These are phyloP conservation scores for Ganoderma resinaceum DNA, from an alignment of 1,284 basidiomycete genomes.

Conservation along the genomic window DNA sequence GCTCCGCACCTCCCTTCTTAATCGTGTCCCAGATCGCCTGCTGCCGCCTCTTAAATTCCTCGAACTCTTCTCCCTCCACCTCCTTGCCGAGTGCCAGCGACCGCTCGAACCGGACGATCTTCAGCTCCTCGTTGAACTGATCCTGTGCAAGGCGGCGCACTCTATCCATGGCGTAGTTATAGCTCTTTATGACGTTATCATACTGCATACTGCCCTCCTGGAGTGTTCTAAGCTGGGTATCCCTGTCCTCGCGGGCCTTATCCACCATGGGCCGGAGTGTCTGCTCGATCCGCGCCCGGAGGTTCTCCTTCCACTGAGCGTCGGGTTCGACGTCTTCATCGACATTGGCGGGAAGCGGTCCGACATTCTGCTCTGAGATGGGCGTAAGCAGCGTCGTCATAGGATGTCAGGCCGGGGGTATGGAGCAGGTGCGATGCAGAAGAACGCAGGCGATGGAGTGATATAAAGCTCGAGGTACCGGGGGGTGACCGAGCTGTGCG, in stretches of 20 bases:
- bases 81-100: conserved; percentile 28
- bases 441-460: conserved; percentile 25
- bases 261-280: conserved; percentile 52
- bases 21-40: conserved; percentile 41
- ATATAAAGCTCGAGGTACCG: conserved; percentile 29
- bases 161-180: conserved; percentile 46
- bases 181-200: conserved; percentile 45
- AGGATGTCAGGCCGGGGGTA: conserved; percentile 19
- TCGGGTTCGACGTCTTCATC: conserved; percentile 50
- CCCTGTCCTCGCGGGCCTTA: conserved; percentile 53
- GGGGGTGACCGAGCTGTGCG: conserved; percentile 26
- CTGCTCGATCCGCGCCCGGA: conserved; percentile 52
- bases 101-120: conserved; percentile 32
- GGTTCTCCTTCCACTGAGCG: conserved; percentile 55
- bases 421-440: conserved; percentile 18
- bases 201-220: conserved; percentile 38
- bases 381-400: conserved; percentile 34
- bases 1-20: conserved; percentile 32
- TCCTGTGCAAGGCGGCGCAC: conserved; percentile 41
- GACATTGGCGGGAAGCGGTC: conserved; percentile 41
- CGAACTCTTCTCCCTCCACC: conserved; percentile 39
- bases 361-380: conserved; percentile 30
- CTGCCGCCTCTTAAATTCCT: conserved; percentile 39
- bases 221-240: conserved; percentile 44
- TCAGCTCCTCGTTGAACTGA: conserved; percentile 34